Percentiles rank a stretch among this genome's conserved stretches.
Evolutionary conservation across 805 yeast genomes (phyloP).

Genomic region (Starmerella scarabaei): DNA sequence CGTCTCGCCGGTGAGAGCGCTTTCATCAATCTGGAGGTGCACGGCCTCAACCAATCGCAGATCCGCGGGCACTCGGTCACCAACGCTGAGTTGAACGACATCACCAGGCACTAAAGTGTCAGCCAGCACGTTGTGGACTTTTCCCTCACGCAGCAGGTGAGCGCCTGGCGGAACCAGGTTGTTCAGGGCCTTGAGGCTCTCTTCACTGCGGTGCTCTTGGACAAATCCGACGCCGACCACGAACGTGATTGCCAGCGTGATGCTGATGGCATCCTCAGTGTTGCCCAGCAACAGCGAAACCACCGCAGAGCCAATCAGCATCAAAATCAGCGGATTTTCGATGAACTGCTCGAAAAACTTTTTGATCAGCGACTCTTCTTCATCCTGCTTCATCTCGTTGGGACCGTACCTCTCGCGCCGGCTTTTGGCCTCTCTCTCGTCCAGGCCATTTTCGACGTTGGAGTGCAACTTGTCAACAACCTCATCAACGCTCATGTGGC

Average conservation of each 20-base stretch:
- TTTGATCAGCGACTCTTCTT: slow-evolving; percentile 50
- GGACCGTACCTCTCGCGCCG: slow-evolving; percentile 66
- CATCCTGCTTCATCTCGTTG: slow-evolving; percentile 74
- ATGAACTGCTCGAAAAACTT: slow-evolving; percentile 71
- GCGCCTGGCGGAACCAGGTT: slow-evolving; percentile 95
- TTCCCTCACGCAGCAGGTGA: slow-evolving; percentile 71
- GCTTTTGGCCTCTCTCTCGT: slow-evolving; percentile 54
- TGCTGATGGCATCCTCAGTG: slow-evolving; percentile 87
- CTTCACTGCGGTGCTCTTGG: slow-evolving; percentile 92
- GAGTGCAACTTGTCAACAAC: slow-evolving; percentile 52
- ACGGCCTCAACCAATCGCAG: slow-evolving; percentile 65
- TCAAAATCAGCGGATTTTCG: slow-evolving; percentile 79
- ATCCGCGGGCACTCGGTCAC: slow-evolving; percentile 96
- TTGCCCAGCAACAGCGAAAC: slow-evolving; percentile 90
- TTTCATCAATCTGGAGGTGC: slow-evolving; percentile 78
- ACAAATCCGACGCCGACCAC: slow-evolving; percentile 96
- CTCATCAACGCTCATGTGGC: slow-evolving; percentile 51
- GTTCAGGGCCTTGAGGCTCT: slow-evolving; percentile 83
- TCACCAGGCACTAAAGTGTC: slow-evolving; percentile 91
- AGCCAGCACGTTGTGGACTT: slow-evolving; percentile 71
- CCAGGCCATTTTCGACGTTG: slow-evolving; percentile 45
- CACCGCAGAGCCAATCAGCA: slow-evolving; percentile 80
- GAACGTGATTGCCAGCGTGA: slow-evolving; percentile 78
- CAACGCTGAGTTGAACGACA: slow-evolving; percentile 73
- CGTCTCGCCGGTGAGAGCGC: slow-evolving; percentile 91